Evolutionary conservation across 2,329 filamentous ascomycete species (phyloP).

Genomic region (Aspergillus ibericus): DNA sequence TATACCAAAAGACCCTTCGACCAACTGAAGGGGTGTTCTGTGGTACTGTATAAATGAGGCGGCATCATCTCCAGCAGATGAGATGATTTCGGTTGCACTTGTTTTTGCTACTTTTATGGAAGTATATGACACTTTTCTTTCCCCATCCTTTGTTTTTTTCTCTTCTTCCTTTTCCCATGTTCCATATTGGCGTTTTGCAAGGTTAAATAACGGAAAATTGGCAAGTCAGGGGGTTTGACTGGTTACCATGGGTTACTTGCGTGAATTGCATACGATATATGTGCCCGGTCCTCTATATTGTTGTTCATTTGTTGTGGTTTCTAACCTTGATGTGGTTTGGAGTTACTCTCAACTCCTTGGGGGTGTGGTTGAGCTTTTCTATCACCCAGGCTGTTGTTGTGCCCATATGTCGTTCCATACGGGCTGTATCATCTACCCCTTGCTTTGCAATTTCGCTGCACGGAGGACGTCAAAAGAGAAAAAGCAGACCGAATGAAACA

Average conservation of each 20-base stretch:
- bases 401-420: not conserved
- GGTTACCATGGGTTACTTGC: constrained; percentile 19
- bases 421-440: not conserved
- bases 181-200: constrained; percentile 26
- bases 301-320: constrained; percentile 9
- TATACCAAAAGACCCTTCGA: constrained; percentile 7
- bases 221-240: constrained; percentile 18
- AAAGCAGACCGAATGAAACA: constrained; percentile 1
- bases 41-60: constrained; percentile 24
- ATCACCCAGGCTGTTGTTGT: not conserved
- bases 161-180: constrained; percentile 15
- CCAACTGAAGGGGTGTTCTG: not conserved
- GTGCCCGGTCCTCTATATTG: constrained; percentile 12
- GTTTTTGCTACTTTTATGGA: constrained; percentile 16
- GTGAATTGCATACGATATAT: constrained; percentile 23
- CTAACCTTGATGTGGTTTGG: not conserved
- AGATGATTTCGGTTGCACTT: constrained; percentile 17
- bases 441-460: not conserved
- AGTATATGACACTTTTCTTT: constrained; percentile 20
- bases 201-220: constrained; percentile 22
- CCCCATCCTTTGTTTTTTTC: constrained; percentile 10
- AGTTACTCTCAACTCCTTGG: not conserved
- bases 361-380: not conserved
- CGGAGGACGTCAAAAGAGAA: not conserved
- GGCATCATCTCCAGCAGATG: constrained; percentile 14